phyloP scores from a whole-genome alignment of 352 stramenopile genomes.

The Elongisporangium senticosum region DNA sequence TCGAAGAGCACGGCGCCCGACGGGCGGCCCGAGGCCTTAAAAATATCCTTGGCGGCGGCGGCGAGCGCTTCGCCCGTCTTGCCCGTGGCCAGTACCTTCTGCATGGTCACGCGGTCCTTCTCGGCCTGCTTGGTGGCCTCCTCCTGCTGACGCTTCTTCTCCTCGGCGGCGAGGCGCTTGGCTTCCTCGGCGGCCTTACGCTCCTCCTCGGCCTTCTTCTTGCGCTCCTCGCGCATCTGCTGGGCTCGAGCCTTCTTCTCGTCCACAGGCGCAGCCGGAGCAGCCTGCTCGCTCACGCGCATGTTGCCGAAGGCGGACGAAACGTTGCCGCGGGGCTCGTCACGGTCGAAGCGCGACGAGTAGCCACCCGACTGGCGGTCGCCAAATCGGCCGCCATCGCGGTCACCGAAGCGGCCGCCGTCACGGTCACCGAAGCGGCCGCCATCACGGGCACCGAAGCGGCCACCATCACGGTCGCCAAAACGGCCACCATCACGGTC shows the following conservation, averaged over 20 bases:
- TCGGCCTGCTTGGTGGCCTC: conserved; percentile 41
- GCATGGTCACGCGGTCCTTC: conserved; percentile 47
- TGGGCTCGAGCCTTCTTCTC: conserved; percentile 58
- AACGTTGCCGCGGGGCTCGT: conserved; percentile 26
- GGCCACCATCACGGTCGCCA: conserved; percentile 14
- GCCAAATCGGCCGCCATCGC: conserved; percentile 16
- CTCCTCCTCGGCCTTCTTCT: conserved; percentile 81
- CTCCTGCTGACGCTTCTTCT: conserved; percentile 53
- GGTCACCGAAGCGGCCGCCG: conserved; percentile 15
- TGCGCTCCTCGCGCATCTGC: conserved; percentile 69
- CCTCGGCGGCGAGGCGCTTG: conserved; percentile 51
- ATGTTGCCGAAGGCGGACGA: conserved; percentile 36
- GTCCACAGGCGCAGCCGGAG: conserved; percentile 10
- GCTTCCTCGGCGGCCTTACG: conserved; percentile 50
- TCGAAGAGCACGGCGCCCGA: conserved; percentile 51
- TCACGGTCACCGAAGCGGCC: conserved; percentile 13
- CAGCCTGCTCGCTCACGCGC: conserved; percentile 26
- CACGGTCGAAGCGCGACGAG: conserved; percentile 28
- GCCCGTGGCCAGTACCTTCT: conserved; percentile 48
- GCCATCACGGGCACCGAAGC: conserved; percentile 10
- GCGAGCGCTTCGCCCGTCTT: conserved; percentile 66
- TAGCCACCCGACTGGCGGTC: conserved; percentile 12
- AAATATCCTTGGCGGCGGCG: conserved; percentile 42
- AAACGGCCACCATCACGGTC: conserved; percentile 20
- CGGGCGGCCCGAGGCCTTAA: conserved; percentile 35